Percentiles rank a stretch among this genome's conserved stretches.
Evolutionary conservation across 1,284 basidiomycete genomes (phyloP).

Genomic region (Sphaerobolus stellatus): DNA sequence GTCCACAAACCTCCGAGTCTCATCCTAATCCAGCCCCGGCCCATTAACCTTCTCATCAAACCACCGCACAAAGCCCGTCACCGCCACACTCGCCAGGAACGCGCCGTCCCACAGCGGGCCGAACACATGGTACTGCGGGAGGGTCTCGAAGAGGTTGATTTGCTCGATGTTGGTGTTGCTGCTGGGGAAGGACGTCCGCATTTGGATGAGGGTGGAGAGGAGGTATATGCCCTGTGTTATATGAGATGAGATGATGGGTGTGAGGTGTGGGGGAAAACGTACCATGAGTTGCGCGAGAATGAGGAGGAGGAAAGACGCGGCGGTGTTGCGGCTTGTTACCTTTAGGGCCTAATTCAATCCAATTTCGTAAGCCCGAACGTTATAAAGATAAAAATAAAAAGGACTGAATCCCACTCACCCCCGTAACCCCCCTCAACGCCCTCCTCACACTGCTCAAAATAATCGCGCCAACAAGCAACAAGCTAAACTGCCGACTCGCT

Average conservation of each 20-base stretch:
- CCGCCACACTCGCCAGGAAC: conserved; percentile 57
- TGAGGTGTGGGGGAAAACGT: conserved; percentile 20
- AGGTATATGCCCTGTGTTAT: conserved; percentile 66
- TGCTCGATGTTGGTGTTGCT: conserved; percentile 30
- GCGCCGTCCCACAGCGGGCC: conserved; percentile 70
- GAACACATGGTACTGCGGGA: conserved; percentile 72
- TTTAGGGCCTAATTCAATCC: conserved; percentile 47
- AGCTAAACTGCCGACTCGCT: conserved; percentile 64
- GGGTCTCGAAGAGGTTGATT: conserved; percentile 65
- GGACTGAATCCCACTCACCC: conserved; percentile 40
- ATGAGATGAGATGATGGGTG: conserved; percentile 1
- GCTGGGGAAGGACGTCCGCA: conserved; percentile 73
- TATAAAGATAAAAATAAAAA: background rate
- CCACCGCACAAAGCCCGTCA: conserved; percentile 52
- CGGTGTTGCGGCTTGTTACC: conserved; percentile 64
- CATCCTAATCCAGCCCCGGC: background rate
- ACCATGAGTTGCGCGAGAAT: conserved; percentile 79
- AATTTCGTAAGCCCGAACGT: conserved; percentile 3
- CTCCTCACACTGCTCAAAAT: conserved; percentile 67
- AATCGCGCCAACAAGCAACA: conserved; percentile 68
- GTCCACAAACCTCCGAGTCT: too few species aligned
- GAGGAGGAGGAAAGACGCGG: conserved; percentile 69
- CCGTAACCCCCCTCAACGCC: conserved; percentile 63
- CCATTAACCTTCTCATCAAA: conserved; percentile 22
- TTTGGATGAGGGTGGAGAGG: conserved; percentile 72